Conservation (phyloP, 805 yeast species). For the Candida boleticola region DNA sequence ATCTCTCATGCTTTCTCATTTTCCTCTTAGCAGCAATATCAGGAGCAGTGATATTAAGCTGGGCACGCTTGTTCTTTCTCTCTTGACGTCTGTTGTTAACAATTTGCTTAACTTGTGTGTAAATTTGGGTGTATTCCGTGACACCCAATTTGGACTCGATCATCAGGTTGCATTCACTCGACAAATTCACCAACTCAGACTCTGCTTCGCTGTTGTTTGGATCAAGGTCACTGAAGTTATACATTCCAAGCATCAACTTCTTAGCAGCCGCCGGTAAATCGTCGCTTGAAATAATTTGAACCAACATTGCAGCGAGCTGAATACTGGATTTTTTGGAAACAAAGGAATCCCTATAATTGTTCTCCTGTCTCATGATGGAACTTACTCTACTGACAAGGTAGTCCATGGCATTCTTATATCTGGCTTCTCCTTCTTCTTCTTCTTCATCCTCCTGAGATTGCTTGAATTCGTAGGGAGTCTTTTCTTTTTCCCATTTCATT, state of each 20-base stretch:
- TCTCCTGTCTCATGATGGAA: slow-evolving; percentile 63
- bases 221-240: slow-evolving; percentile 44
- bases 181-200: slow-evolving; percentile 49
- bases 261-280: slow-evolving; percentile 44
- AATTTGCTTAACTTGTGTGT: slow-evolving; percentile 59
- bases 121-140: slow-evolving; percentile 60
- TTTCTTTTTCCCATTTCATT: slow-evolving; percentile 55
- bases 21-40: slow-evolving; percentile 78
- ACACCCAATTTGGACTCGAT: slow-evolving; percentile 70
- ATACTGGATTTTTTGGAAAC: slow-evolving; percentile 67
- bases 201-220: slow-evolving; percentile 42
- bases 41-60: slow-evolving; percentile 74
- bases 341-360: slow-evolving; percentile 48
- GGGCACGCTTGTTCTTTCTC: slow-evolving; percentile 72
- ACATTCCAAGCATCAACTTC: slow-evolving; percentile 54
- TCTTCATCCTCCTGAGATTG: slow-evolving; percentile 18
- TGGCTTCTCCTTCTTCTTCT: slow-evolving; percentile 19
- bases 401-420: slow-evolving; percentile 43
- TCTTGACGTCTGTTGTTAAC: slow-evolving; percentile 68
- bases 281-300: slow-evolving; percentile 47
- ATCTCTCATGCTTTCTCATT: slow-evolving; percentile 69
- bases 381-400: slow-evolving; percentile 67
- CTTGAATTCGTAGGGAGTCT: slow-evolving; percentile 32
- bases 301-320: slow-evolving; percentile 65
- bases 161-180: slow-evolving; percentile 66